Evolutionary conservation across 2,329 filamentous ascomycete genomes (phyloP), one percentile per base, ranked within the genome.

Genomic region (Teratosphaeria zuluensis): DNA sequence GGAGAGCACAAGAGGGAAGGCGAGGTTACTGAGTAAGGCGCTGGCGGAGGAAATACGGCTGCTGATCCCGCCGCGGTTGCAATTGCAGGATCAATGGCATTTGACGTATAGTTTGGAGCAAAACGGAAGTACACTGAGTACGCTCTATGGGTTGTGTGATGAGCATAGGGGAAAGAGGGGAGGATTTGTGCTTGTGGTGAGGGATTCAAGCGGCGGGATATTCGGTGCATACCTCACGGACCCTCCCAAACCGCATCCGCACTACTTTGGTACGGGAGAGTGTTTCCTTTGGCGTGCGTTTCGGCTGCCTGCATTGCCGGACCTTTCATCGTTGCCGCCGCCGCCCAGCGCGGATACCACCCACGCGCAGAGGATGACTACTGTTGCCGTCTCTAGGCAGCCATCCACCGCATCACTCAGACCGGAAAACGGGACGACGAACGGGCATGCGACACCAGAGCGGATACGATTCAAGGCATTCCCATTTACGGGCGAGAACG

Each of bases 201-300:
- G 84, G 67, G 94, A 99, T 72, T 82, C 83, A 8, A 81, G 82
- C 58, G 88, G 88, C 58, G 86, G 87, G 57, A 82, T 90, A 51
- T 99, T 99, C 72, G 94, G 94, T 69, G 92, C 92, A 56, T 97
- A 97, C 73, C 84, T 97, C 57, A 95, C 90, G 56, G 92, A 99
- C 72, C 81, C 88, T 55, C 92, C 92, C 11, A 89, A 88, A 66
- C 89, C 90, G 0, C 79, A 84, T 1, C 76, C 90, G 2, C 88
- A 92, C 63, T 99, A 96, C 78, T 99, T 89, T 73, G 94, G 94
- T 68, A 96, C 90, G 12, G 94, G 94, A 68, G 94, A 99, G 74
- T 97, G 92, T 75, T 99, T 95, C 73, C 83, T 95, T 63, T 95
- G 90, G 90, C 84, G 88, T 54, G 87, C 89, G 0, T 84, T 85